phyloP scores from a whole-genome alignment of 148 eudicot species.

The Pouteria glomerata region DNA sequence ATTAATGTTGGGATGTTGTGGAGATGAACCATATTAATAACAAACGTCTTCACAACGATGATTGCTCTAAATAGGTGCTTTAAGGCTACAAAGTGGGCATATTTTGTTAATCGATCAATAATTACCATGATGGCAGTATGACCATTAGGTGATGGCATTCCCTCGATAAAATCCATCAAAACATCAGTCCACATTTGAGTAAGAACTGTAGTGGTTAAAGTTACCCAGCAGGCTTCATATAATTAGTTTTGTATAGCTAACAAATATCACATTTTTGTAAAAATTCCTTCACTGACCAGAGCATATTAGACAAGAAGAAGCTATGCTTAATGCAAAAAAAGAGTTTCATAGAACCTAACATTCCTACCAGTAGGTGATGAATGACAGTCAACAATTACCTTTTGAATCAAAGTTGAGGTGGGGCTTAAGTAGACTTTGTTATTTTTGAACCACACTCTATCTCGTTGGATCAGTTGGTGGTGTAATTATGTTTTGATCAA shows the following conservation, averaged over 20 bases:
- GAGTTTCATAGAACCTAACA: not conserved
- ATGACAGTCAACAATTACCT: not conserved
- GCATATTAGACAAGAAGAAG: not conserved
- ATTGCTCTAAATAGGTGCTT: not conserved
- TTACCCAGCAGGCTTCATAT: not conserved
- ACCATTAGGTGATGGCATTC: not conserved
- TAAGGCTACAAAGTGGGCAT: not conserved
- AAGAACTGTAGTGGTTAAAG: no score
- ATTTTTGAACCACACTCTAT: not conserved
- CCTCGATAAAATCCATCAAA: not conserved
- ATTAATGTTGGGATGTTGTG: not conserved
- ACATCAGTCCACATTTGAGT: not conserved
- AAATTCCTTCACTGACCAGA: not conserved
- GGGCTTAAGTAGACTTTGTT: not conserved
- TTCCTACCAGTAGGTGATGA: not conserved
- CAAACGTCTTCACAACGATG: not conserved
- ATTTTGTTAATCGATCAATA: no score
- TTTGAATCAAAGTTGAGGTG: not conserved
- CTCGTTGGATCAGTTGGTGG: not conserved
- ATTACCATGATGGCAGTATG: no score
- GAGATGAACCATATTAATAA: not conserved
- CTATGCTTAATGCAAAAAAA: not conserved
- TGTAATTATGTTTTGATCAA: not conserved
- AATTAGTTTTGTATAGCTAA: not conserved
- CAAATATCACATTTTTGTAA: not conserved